These are phyloP conservation scores for Ailanthus altissimus DNA, from an alignment of 345 rosid species.

Conservation along the genomic window DNA sequence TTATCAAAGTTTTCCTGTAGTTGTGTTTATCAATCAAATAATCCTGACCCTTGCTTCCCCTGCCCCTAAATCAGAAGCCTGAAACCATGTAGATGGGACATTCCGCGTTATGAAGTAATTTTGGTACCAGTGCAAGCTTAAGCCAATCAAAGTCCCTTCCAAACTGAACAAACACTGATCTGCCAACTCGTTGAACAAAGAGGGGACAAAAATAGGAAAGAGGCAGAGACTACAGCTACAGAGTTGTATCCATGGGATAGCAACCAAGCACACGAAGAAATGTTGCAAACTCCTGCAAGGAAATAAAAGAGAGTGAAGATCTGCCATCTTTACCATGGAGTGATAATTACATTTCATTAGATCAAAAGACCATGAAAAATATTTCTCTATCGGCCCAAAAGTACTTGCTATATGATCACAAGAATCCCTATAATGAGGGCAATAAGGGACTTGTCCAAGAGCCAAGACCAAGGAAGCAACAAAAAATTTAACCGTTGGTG, in stretches of 20 bases:
- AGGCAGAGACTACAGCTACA: constrained; percentile 15
- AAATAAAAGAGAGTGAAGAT: not conserved
- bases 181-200: not conserved
- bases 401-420: not conserved
- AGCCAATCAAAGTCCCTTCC: not conserved
- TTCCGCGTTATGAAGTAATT: not conserved
- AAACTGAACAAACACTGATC: not conserved
- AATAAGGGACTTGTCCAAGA: not conserved
- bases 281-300: constrained; percentile 56
- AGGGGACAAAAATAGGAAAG: not conserved
- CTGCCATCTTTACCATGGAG: not conserved
- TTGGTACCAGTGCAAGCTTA: not conserved
- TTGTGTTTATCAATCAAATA: not conserved
- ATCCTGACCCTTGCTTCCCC: not conserved
- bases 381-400: not conserved
- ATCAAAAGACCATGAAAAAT: not conserved
- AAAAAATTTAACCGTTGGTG: too few relatives aligned
- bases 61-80: not conserved
- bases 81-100: not conserved
- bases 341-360: not conserved
- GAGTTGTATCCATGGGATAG: constrained; percentile 46
- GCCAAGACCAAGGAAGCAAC: too few relatives aligned
- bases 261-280: constrained; percentile 70
- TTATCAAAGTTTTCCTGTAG: not conserved
- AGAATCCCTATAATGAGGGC: not conserved